Evolutionary conservation across 129 eudicot genomes (phyloP).

Genomic region (Flaveria sonorensis): DNA sequence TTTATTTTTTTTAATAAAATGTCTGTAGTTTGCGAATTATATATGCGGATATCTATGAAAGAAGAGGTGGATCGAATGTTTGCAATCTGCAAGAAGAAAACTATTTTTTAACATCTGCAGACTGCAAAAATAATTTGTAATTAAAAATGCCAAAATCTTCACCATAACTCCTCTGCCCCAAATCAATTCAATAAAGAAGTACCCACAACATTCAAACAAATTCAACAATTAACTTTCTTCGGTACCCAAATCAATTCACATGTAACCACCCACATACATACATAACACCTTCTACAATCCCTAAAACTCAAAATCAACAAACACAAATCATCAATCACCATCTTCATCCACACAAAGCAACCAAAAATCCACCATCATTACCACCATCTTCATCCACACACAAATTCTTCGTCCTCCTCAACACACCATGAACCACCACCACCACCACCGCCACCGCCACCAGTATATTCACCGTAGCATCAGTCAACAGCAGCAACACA

Average conservation of each 20-base stretch:
- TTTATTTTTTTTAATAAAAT: too few species aligned
- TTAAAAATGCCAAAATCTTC: too few species aligned
- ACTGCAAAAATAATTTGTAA: too few species aligned
- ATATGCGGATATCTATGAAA: too few species aligned
- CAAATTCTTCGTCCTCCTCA: conserved; percentile 69
- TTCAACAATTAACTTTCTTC: conserved; percentile 3
- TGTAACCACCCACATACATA: conserved; percentile 21
- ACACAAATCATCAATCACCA: conserved; percentile 1
- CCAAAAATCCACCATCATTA: conserved; percentile 47
- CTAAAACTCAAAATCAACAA: conserved; percentile 17
- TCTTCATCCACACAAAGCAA: too few species aligned
- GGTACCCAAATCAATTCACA: conserved; percentile 12
- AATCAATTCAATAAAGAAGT: too few species aligned
- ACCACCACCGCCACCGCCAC: conserved; percentile 44
- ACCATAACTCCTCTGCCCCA: too few species aligned
- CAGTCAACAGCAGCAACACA: conserved; percentile 50
- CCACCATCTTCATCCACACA: conserved; percentile 55
- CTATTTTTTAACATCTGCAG: too few species aligned
- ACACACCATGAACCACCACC: conserved; percentile 53
- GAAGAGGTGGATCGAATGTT: too few species aligned
- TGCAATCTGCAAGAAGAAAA: too few species aligned
- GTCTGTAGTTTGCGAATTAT: too few species aligned
- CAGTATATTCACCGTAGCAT: conserved; percentile 47
- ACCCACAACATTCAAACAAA: too few species aligned
- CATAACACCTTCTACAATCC: conserved; percentile 16